Percentiles rank a stretch among this genome's conserved stretches.
These are phyloP conservation scores for Daldinia eschscholtzii DNA, from an alignment of 2,329 filamentous ascomycete species.

Conservation along the genomic window DNA sequence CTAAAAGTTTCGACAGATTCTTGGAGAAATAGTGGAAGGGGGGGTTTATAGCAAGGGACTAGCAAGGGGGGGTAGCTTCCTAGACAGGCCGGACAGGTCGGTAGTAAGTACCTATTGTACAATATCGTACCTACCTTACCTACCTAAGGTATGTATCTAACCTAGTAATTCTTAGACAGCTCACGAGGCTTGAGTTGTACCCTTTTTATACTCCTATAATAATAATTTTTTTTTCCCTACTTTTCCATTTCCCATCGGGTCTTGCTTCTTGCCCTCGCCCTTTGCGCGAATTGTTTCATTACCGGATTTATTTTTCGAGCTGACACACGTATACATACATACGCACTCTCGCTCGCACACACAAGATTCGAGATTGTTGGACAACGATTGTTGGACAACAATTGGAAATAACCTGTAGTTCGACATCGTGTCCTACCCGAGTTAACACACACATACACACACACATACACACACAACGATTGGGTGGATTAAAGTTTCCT, in stretches of 20 bases:
- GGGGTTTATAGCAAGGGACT: constrained; percentile 12
- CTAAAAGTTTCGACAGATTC: constrained; percentile 21
- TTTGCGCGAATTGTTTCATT: constrained; percentile 34
- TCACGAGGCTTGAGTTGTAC: constrained; percentile 24
- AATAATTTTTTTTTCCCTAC: constrained; percentile 18
- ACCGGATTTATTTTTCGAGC: constrained; percentile 11
- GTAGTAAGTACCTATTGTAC: no score
- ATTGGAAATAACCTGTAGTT: constrained; percentile 7
- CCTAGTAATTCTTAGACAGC: constrained; percentile 13
- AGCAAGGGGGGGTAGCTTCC: constrained; percentile 14
- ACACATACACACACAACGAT: constrained; percentile 16
- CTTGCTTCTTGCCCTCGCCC: constrained; percentile 8
- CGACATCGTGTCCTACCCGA: constrained; percentile 27
- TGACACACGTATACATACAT: neutral
- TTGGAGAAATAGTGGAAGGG: constrained; percentile 11
- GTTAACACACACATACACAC: neutral
- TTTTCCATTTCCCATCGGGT: constrained; percentile 13
- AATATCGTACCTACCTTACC: no score
- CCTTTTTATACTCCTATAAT: constrained; percentile 17
- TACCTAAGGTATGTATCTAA: no score
- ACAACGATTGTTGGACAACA: constrained; percentile 3
- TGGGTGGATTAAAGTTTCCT: constrained; percentile 33
- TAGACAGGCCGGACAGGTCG: neutral
- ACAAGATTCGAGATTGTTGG: neutral
- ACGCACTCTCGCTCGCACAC: neutral